These are phyloP conservation scores for Zygotorulaspora sp. DNA, from an alignment of 805 yeast species.

Conservation along the genomic window DNA sequence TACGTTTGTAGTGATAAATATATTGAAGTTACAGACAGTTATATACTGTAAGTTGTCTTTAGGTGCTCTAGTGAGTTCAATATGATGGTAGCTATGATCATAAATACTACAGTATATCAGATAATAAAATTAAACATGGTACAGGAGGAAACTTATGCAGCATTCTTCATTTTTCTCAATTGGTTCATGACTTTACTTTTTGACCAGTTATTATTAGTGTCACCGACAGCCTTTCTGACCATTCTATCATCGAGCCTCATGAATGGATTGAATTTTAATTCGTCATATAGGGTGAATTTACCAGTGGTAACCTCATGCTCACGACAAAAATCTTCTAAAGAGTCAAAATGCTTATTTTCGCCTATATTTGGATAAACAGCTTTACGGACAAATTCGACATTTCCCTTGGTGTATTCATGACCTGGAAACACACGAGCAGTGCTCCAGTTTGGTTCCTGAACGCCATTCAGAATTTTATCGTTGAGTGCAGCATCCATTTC, in stretches of 20 bases:
- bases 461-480: conserved; percentile 57
- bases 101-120: too few species aligned
- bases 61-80: too few species aligned
- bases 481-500: conserved; percentile 77
- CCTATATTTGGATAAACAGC: conserved; percentile 45
- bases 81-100: too few species aligned
- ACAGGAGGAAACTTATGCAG: conserved; percentile 37
- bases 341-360: conserved; percentile 45
- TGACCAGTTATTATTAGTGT: conserved; percentile 33
- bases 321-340: conserved; percentile 48
- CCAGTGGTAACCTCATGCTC: conserved; percentile 79
- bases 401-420: conserved; percentile 87
- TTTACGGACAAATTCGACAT: conserved; percentile 70
- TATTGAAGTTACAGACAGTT: too few species aligned
- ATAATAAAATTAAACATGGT: too few species aligned
- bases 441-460: conserved; percentile 33
- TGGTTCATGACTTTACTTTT: conserved; percentile 60
- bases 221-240: conserved; percentile 57
- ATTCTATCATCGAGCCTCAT: conserved; percentile 68
- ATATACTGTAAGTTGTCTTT: too few species aligned
- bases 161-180: conserved; percentile 75
- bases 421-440: conserved; percentile 80
- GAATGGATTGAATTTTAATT: conserved; percentile 80
- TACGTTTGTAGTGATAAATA: too few species aligned
- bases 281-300: conserved; percentile 76